A percentile compares a stretch with the other conserved stretches of the same genome.
Conservation (phyloP, 2,329 filamentous ascomycete genomes). For the Talaromyces sp. region DNA sequence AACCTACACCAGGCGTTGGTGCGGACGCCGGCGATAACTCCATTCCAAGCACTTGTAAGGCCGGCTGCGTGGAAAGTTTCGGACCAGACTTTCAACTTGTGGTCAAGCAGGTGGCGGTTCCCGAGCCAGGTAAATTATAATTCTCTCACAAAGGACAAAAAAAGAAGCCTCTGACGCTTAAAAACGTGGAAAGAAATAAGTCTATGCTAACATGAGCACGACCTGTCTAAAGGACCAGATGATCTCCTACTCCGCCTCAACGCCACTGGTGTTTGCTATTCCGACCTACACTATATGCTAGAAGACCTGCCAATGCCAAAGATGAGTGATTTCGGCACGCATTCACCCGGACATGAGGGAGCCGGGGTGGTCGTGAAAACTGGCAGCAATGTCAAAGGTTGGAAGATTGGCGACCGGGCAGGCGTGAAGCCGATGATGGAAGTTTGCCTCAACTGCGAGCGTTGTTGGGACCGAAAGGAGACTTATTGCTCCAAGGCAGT, state of each 20-base stretch:
- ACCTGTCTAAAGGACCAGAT: conserved; percentile 51
- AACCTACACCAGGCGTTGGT: not conserved
- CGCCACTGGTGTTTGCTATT: conserved; percentile 79
- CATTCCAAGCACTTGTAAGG: not conserved
- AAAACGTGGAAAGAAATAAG: not conserved
- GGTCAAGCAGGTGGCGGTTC: not conserved
- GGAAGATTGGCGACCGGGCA: conserved; percentile 73
- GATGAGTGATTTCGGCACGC: conserved; percentile 2
- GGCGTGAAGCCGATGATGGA: conserved; percentile 89
- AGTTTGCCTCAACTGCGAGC: conserved; percentile 64
- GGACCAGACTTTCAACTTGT: not conserved
- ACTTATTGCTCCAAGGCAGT: not conserved
- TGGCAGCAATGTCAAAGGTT: conserved; percentile 67
- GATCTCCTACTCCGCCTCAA: conserved; percentile 84
- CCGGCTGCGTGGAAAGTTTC: not conserved
- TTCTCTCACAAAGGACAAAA: not conserved
- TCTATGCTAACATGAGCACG: not conserved
- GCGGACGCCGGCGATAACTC: not conserved
- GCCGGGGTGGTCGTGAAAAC: conserved; percentile 73
- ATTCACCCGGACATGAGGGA: conserved; percentile 48
- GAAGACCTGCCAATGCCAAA: not conserved
- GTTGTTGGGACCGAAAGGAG: not conserved
- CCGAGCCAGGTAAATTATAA: not conserved
- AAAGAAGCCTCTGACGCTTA: not conserved
- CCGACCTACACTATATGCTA: conserved; percentile 24